A percentile compares a stretch with the other conserved stretches of the same genome.
Evolutionary conservation across 129 eudicot genomes (phyloP).

Genomic region (Lactuca sativa): DNA sequence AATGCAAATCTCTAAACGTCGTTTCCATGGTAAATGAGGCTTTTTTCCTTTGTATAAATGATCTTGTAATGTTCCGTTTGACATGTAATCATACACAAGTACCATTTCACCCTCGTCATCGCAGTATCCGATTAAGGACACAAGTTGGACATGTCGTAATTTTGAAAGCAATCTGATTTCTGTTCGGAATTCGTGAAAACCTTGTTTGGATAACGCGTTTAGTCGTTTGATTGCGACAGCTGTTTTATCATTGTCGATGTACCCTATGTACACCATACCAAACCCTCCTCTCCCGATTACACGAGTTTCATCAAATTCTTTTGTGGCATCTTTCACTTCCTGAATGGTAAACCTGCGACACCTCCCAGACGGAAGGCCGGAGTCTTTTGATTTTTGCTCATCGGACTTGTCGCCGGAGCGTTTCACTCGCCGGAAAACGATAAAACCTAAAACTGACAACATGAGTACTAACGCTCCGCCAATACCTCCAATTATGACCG

Average conservation of each 20-base stretch:
- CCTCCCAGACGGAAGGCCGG: conserved; percentile 12
- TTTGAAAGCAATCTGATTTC: conserved; percentile 38
- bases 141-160: conserved; percentile 44
- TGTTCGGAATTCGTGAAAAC: conserved; percentile 33
- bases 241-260: conserved; percentile 24
- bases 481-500: conserved; percentile 30
- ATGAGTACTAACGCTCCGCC: conserved; percentile 27
- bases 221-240: conserved; percentile 44
- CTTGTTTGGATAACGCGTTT: conserved; percentile 38
- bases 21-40: conserved; percentile 40
- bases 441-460: conserved; percentile 13
- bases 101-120: conserved; percentile 41
- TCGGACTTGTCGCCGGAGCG: conserved; percentile 9
- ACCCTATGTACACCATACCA: conserved; percentile 47
- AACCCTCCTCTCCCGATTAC: background rate
- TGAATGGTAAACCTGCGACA: conserved; percentile 41
- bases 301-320: conserved; percentile 19
- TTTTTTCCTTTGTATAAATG: conserved; percentile 35
- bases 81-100: conserved; percentile 47
- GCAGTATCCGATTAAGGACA: conserved; percentile 48
- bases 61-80: conserved; percentile 38
- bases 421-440: conserved; percentile 18
- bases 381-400: conserved; percentile 8
- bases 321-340: conserved; percentile 35
- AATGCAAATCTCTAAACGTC: conserved; percentile 46